Evolutionary conservation across 2,329 filamentous ascomycete genomes (phyloP).

Genomic region (Cordyceps tenuipes): DNA sequence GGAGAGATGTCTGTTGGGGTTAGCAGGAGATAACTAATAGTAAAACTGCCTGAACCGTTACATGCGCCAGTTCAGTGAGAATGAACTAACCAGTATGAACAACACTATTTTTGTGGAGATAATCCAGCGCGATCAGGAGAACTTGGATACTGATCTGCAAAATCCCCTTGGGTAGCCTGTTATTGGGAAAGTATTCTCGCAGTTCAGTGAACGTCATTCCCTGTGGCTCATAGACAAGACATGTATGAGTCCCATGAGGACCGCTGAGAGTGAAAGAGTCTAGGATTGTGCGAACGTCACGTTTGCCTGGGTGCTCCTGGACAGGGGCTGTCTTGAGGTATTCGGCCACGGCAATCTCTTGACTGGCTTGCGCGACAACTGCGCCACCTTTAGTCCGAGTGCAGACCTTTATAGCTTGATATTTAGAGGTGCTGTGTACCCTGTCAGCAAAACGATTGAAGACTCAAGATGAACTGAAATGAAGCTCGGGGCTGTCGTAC

Average conservation of each 20-base stretch:
- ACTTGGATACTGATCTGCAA: neutral
- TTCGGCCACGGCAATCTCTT: neutral
- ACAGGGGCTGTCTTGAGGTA: neutral
- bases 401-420: conserved; percentile 12
- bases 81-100: neutral
- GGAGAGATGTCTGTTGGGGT: neutral
- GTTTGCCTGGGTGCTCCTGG: neutral
- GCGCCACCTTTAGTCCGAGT: conserved; percentile 4
- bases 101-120: neutral
- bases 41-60: neutral
- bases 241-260: neutral
- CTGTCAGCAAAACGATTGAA: neutral
- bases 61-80: neutral
- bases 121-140: neutral
- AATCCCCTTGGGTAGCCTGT: neutral
- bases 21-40: neutral
- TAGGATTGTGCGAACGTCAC: neutral
- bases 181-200: neutral
- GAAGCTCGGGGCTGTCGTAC: neutral
- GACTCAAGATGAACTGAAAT: neutral
- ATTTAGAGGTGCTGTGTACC: conserved; percentile 5
- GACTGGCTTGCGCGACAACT: neutral
- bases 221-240: neutral
- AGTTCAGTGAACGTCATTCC: neutral
- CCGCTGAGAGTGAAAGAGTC: neutral